Evolutionary conservation across 768 basidiomycete genomes (phyloP).

Genomic region (Boletus reticulatus): DNA sequence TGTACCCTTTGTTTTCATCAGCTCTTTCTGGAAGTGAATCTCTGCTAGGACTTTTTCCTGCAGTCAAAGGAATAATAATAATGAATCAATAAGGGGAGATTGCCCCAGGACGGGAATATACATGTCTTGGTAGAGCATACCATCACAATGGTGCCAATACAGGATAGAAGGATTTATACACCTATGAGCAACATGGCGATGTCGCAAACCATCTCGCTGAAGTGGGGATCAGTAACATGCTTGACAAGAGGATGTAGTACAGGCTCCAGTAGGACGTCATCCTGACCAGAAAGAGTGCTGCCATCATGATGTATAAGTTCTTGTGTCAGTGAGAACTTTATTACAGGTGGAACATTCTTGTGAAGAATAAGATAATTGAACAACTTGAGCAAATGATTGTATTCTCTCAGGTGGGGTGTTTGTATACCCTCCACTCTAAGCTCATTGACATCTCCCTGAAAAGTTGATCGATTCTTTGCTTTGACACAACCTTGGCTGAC

Average conservation of each 20-base stretch:
- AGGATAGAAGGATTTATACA: slow-evolving; percentile 36
- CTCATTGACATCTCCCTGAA: slow-evolving; percentile 67
- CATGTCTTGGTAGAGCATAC: slow-evolving; percentile 58
- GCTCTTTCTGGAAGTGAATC: slow-evolving; percentile 83
- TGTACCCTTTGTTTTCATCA: slow-evolving; percentile 80
- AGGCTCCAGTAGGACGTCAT: slow-evolving; percentile 92
- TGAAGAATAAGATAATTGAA: slow-evolving; percentile 55
- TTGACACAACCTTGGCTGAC: slow-evolving; percentile 58
- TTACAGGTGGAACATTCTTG: slow-evolving; percentile 80
- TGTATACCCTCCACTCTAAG: slow-evolving; percentile 72
- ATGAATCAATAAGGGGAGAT: slow-evolving; percentile 85
- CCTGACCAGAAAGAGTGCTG: slow-evolving; percentile 83
- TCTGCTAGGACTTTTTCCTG: slow-evolving; percentile 85
- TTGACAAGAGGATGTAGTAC: slow-evolving; percentile 83
- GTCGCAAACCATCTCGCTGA: slow-evolving; percentile 86
- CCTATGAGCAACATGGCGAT: slow-evolving; percentile 81
- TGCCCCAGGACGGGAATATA: slow-evolving; percentile 91
- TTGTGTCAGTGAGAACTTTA: slow-evolving; percentile 86
- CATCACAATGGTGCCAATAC: neutral
- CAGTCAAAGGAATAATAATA: slow-evolving; percentile 78
- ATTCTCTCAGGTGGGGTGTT: slow-evolving; percentile 72
- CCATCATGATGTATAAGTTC: slow-evolving; percentile 93
- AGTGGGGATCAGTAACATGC: slow-evolving; percentile 85
- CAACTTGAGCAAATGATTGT: slow-evolving; percentile 84
- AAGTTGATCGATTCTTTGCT: slow-evolving; percentile 45